Base-by-base conservation (phyloP, 2,329 filamentous ascomycete species). In the Arthroderma sp. region DNA sequence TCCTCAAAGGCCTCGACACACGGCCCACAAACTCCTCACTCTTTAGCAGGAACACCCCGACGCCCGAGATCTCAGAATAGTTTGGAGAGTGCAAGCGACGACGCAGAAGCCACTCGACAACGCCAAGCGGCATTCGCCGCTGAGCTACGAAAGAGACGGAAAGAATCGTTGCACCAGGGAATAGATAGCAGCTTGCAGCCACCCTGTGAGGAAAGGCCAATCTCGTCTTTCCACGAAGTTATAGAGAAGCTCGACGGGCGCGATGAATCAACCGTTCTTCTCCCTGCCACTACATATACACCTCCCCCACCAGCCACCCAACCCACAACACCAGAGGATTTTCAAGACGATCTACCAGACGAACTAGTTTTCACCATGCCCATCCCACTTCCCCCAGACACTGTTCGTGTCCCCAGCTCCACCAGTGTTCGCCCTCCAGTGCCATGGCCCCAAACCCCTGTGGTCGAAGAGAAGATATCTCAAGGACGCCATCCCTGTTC, bases 171-270 rank as follows among this genome's bases (percentile, higher is more conserved):
- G 34, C 3, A 49, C 47, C 37, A 38, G 36, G 40, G 37, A 33
- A 37, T 28, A 33, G 39, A 29, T 33, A 51, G 33, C 36, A 45
- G n/a, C 45, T 42, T 44, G 28, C 47, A 28, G 46, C 45, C 42
- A 43, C 48, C 48, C 56, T 22, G 15, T 22, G 15, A 61, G 9
- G 65, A 68, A 47, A 57, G 65, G 4, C 64, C 64, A 0, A 62
- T 66, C 48, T 66, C 64, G 2, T 57, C 58, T 38, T 68, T 59
- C 43, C 59, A 58, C 5, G 50, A 55, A 4, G 62, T 67, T 5
- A 55, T 67, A 28, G 53, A 58, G 9, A 58, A 55, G 29, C 55
- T 68, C 3, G 59, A 63, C 22, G 55, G 55, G 3, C 42, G 43
- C 10, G 9, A 8, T 7, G 7, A 45, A 36, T 34, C 33, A 8